phyloP scores from a whole-genome alignment of 2,329 filamentous ascomycete species.

The Arthrobotrys sphaeroides region DNA sequence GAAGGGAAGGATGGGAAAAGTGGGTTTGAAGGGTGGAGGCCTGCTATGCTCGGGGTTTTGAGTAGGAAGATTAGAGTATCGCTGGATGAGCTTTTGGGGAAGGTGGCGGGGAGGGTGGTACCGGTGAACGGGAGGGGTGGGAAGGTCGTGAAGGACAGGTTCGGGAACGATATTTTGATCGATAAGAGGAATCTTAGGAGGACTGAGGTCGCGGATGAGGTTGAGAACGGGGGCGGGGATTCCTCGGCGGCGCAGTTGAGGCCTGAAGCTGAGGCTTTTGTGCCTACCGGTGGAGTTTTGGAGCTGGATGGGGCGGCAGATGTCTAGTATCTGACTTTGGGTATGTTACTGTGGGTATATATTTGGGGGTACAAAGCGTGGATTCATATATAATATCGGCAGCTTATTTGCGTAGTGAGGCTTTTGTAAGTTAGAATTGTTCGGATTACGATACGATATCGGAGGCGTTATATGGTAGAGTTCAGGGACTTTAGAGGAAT shows the following conservation, averaged over 20 bases:
- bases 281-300: neutral
- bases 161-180: conserved; percentile 39
- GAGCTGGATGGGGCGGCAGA: neutral
- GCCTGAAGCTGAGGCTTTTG: conserved; percentile 34
- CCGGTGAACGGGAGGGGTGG: neutral
- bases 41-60: conserved; percentile 34
- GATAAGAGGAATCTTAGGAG: neutral
- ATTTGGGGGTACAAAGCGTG: too few relatives aligned
- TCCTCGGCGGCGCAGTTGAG: conserved; percentile 1
- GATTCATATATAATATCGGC: too few relatives aligned
- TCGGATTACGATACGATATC: too few relatives aligned
- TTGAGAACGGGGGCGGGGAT: neutral
- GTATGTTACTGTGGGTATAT: neutral
- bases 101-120: conserved; percentile 7
- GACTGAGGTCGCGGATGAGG: neutral
- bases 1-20: conserved; percentile 21
- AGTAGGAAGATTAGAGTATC: conserved; percentile 32
- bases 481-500: too few relatives aligned
- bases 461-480: too few relatives aligned
- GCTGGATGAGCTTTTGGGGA: conserved; percentile 23
- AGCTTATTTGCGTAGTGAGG: too few relatives aligned
- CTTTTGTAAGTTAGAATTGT: too few relatives aligned
- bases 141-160: conserved; percentile 29
- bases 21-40: conserved; percentile 34
- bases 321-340: neutral